Evolutionary conservation across 2,329 filamentous ascomycete species (phyloP).

Genomic region (Hirsutella minnesotensis): DNA sequence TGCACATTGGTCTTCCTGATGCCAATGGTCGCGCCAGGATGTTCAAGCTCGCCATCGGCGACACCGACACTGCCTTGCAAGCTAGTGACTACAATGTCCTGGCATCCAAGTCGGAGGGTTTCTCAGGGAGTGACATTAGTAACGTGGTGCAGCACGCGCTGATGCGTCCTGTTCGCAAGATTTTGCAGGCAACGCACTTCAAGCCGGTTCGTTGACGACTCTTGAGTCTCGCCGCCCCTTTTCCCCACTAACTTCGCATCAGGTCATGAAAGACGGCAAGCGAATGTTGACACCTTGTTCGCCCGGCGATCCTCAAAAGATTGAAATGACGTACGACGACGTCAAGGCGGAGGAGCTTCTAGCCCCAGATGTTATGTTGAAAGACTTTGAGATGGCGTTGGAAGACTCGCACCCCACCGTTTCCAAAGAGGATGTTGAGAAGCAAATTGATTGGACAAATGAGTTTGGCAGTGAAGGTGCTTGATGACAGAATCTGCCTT

Average conservation of each 20-base stretch:
- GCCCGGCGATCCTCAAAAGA: slow-evolving; percentile 72
- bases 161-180: slow-evolving; percentile 95
- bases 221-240: too few species aligned
- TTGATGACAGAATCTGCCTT: slow-evolving; percentile 14
- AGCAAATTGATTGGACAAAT: slow-evolving; percentile 85
- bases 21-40: slow-evolving; percentile 76
- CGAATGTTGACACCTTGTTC: slow-evolving; percentile 81
- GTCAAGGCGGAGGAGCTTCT: slow-evolving; percentile 74
- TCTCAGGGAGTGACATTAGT: slow-evolving; percentile 89
- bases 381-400: slow-evolving; percentile 90
- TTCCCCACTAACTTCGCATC: slow-evolving; percentile 6
- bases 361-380: slow-evolving; percentile 75
- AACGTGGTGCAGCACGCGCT: slow-evolving; percentile 93
- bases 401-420: slow-evolving; percentile 84
- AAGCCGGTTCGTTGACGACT: slow-evolving; percentile 55
- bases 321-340: slow-evolving; percentile 89
- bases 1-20: slow-evolving; percentile 91
- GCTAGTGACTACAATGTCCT: slow-evolving; percentile 68
- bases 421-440: slow-evolving; percentile 69
- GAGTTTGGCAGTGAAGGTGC: slow-evolving; percentile 90
- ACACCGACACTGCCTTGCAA: slow-evolving; percentile 76
- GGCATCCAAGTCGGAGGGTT: slow-evolving; percentile 77
- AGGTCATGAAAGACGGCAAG: slow-evolving; percentile 59
- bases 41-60: slow-evolving; percentile 92
- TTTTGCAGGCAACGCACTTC: slow-evolving; percentile 95